Percentiles rank a stretch among this genome's conserved stretches.
Conservation (phyloP, 169 alveolate species). For the Plasmodium gallinaceum region DNA sequence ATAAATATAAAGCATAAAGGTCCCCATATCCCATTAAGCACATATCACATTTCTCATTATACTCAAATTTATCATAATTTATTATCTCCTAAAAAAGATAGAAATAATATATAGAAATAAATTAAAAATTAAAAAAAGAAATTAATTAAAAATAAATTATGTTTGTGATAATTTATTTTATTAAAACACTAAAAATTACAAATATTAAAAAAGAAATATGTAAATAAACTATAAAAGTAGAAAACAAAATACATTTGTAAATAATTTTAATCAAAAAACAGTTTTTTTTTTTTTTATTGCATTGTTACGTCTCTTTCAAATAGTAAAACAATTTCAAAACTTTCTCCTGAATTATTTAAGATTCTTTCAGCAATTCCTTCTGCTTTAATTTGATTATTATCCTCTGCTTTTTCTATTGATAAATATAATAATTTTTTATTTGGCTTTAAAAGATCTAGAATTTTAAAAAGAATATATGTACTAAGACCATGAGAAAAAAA, state of each 20-base stretch:
- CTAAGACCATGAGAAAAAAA: slow-evolving; percentile 71
- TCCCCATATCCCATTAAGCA: slow-evolving; percentile 66
- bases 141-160: no score
- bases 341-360: slow-evolving; percentile 5
- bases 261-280: no score
- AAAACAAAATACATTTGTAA: background rate
- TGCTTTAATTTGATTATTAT: slow-evolving; percentile 33
- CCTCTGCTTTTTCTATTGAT: slow-evolving; percentile 46
- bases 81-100: slow-evolving; percentile 23
- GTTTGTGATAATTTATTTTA: no score
- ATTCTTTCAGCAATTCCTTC: slow-evolving; percentile 55
- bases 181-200: no score
- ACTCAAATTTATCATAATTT: slow-evolving; percentile 30
- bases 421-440: slow-evolving; percentile 37
- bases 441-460: slow-evolving; percentile 16
- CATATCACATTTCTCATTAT: slow-evolving; percentile 45
- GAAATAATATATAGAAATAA: background rate
- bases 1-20: slow-evolving; percentile 51
- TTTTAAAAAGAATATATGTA: slow-evolving; percentile 49
- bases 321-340: slow-evolving; percentile 27
- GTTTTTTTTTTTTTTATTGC: background rate
- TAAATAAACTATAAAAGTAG: background rate
- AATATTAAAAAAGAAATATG: no score
- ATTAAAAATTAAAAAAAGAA: background rate
- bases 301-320: slow-evolving; percentile 65